Percentiles rank a stretch among this genome's conserved stretches.
Conservation (phyloP, 2,329 filamentous ascomycete species). For the Trichoderma asperellum region DNA sequence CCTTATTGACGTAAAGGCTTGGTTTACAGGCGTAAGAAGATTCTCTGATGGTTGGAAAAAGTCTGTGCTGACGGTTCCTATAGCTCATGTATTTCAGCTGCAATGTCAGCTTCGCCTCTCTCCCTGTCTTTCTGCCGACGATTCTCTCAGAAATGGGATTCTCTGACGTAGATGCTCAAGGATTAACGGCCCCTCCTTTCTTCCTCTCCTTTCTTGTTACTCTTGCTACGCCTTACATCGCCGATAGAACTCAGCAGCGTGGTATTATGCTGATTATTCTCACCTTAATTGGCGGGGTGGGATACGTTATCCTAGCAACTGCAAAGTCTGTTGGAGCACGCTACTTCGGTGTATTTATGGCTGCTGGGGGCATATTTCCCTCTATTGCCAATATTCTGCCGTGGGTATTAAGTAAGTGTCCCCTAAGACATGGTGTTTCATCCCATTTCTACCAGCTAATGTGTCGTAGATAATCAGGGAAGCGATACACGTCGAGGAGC, state of each 20-base stretch:
- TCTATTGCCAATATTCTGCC: slow-evolving; percentile 70
- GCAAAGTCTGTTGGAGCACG: slow-evolving; percentile 49
- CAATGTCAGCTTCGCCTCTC: slow-evolving; percentile 42
- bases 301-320: slow-evolving; percentile 67
- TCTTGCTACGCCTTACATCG: slow-evolving; percentile 63
- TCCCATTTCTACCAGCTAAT: not conserved
- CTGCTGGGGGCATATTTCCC: slow-evolving; percentile 59
- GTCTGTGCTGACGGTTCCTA: slow-evolving; percentile 39
- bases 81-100: slow-evolving; percentile 48
- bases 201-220: slow-evolving; percentile 68
- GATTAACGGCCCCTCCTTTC: slow-evolving; percentile 72
- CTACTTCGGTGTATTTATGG: slow-evolving; percentile 54
- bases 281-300: slow-evolving; percentile 60
- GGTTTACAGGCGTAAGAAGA: slow-evolving; percentile 36
- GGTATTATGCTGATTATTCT: slow-evolving; percentile 62
- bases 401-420: slow-evolving; percentile 59
- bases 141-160: slow-evolving; percentile 71
- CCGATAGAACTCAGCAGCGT: slow-evolving; percentile 68
- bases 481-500: slow-evolving; percentile 67
- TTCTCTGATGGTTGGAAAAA: not conserved
- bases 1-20: slow-evolving; percentile 54
- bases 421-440: not conserved
- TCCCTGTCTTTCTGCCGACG: slow-evolving; percentile 67
- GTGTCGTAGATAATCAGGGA: slow-evolving; percentile 64
- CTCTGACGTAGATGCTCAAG: slow-evolving; percentile 67